Percentiles rank a stretch among this genome's conserved stretches.
phyloP scores from a whole-genome alignment of 192 early-diverging fungal genomes.

The Coemansia furcata region DNA sequence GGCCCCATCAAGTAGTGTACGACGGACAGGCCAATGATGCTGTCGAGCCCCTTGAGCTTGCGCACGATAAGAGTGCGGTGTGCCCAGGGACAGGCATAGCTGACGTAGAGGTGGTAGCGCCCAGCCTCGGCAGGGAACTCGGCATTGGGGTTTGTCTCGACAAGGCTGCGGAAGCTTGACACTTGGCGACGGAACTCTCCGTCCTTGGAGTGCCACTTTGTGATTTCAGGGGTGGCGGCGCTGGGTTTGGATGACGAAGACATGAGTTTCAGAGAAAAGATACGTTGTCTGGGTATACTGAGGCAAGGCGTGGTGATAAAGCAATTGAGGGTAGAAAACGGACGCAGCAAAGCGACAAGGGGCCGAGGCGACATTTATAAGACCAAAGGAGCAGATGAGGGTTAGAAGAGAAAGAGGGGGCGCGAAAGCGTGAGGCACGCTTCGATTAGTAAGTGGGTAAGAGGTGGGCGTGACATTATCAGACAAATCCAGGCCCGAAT shows the following conservation, averaged over 20 bases:
- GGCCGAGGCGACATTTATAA: neutral
- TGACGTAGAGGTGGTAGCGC: conserved; percentile 83
- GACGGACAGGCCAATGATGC: conserved; percentile 78
- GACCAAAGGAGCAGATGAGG: neutral
- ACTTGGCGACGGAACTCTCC: conserved; percentile 81
- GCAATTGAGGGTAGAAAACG: neutral
- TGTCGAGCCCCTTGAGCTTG: conserved; percentile 85
- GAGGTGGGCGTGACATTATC: neutral
- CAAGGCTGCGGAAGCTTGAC: conserved; percentile 66
- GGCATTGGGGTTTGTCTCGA: conserved; percentile 57
- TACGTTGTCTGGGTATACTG: neutral
- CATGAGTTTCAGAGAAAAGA: neutral
- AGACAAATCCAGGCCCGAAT: neutral
- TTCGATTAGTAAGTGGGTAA: neutral
- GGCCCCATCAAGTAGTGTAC: conserved; percentile 79
- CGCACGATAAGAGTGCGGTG: conserved; percentile 86
- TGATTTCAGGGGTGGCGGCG: conserved; percentile 15
- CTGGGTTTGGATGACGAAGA: neutral
- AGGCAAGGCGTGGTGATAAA: neutral
- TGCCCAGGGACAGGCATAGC: conserved; percentile 72
- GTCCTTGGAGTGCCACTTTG: conserved; percentile 66
- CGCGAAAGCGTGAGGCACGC: neutral
- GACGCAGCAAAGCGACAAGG: neutral
- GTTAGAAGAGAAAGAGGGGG: neutral
- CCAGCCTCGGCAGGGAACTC: conserved; percentile 70